Evolutionary conservation across 257 asterid genomes (phyloP).

Genomic region (Haberlea rhodopensis): DNA sequence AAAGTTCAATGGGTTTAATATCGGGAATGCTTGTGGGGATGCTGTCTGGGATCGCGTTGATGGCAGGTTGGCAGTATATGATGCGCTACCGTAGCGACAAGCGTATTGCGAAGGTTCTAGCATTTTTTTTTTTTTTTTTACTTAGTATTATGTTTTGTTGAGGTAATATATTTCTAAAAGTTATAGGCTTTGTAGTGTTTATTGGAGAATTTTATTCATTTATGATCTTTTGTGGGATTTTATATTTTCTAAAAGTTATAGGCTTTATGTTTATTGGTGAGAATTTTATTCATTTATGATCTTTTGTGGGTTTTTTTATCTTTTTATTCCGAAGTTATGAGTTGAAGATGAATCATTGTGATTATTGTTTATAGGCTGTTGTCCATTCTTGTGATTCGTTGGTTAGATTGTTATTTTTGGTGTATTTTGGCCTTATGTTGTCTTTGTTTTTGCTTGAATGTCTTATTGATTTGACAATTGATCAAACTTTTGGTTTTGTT

Average conservation of each 20-base stretch:
- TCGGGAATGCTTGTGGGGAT: conserved; percentile 87
- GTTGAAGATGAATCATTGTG: not conserved
- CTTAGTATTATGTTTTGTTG: too few relatives aligned
- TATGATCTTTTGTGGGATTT: not conserved
- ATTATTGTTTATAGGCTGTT: not conserved
- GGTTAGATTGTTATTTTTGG: too few relatives aligned
- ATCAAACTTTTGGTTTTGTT: conserved; percentile 26
- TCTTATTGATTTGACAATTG: not conserved
- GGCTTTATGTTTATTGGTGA: too few relatives aligned
- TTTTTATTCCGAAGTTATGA: not conserved
- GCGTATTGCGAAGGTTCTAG: conserved; percentile 76
- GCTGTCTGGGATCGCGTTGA: conserved; percentile 73
- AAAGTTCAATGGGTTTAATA: conserved; percentile 58
- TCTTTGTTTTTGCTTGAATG: not conserved
- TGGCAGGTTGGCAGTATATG: conserved; percentile 91
- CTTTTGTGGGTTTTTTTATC: not conserved
- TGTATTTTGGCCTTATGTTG: not conserved
- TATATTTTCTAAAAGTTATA: too few relatives aligned
- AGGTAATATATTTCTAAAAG: not conserved
- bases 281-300: not conserved
- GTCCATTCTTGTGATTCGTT: not conserved
- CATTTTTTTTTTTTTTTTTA: too few relatives aligned
- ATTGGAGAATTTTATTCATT: not conserved
- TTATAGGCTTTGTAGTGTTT: not conserved
- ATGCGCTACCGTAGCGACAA: conserved; percentile 68